Percentiles rank a stretch among this genome's conserved stretches.
Conservation (phyloP, 306 rosid genomes). For the Vigna reflexopilosa region DNA sequence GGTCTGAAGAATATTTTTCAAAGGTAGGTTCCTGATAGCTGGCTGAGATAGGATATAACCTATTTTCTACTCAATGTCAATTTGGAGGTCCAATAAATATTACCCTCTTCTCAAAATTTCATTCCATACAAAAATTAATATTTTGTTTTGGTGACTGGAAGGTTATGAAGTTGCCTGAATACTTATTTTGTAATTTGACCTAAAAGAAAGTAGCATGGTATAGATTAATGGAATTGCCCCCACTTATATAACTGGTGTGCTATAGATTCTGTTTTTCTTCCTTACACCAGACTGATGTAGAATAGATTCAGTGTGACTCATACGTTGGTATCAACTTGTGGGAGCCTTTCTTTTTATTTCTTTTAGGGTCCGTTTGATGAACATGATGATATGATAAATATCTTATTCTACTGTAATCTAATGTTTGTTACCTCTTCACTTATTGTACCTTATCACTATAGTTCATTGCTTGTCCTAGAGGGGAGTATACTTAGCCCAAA, state of each 20-base stretch:
- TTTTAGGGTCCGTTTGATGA: background rate
- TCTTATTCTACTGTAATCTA: too few species aligned
- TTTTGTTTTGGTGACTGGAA: constrained; percentile 5
- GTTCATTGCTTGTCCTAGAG: too few species aligned
- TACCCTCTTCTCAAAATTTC: constrained; percentile 6
- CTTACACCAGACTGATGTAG: too few species aligned
- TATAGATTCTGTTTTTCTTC: too few species aligned
- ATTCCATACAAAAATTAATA: constrained; percentile 8
- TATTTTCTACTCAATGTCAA: constrained; percentile 23
- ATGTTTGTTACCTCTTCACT: too few species aligned
- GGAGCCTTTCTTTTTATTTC: background rate
- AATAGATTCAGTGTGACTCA: background rate
- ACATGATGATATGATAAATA: too few species aligned
- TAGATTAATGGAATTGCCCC: too few species aligned
- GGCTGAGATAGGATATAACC: constrained; percentile 17
- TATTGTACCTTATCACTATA: too few species aligned
- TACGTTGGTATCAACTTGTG: background rate
- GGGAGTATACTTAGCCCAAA: too few species aligned
- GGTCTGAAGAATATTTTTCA: constrained; percentile 68
- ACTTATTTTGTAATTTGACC: background rate
- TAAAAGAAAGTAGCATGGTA: too few species aligned
- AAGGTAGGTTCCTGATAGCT: constrained; percentile 56
- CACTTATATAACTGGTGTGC: too few species aligned
- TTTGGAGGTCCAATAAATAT: constrained; percentile 8
- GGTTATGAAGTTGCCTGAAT: background rate